Evolutionary conservation across 2,329 filamentous ascomycete genomes (phyloP).

Genomic region (Chrysoporthe cubensis): DNA sequence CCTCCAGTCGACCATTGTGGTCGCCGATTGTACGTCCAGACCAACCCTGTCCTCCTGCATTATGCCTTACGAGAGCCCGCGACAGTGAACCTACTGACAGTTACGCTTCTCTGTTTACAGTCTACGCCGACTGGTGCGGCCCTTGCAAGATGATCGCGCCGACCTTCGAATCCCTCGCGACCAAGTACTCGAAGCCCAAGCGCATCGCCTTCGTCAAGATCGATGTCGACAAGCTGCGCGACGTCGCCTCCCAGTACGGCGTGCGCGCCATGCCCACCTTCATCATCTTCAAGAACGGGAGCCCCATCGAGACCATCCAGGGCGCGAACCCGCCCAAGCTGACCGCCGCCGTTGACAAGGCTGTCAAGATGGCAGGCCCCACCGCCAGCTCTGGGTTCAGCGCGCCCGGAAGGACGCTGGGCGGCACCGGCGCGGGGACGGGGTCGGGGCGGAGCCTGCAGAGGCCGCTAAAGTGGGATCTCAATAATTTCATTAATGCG

Average conservation of each 20-base stretch:
- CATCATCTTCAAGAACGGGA: slow-evolving; percentile 80
- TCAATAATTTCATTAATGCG: slow-evolving; percentile 52
- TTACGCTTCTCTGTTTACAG: slow-evolving; percentile 48
- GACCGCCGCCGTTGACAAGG: slow-evolving; percentile 75
- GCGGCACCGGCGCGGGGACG: slow-evolving; percentile 41
- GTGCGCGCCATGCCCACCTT: slow-evolving; percentile 94
- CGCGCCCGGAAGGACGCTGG: slow-evolving; percentile 61
- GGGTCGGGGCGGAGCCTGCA: slow-evolving; percentile 33
- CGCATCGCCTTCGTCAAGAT: slow-evolving; percentile 90
- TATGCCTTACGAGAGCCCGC: slow-evolving; percentile 27
- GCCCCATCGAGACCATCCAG: slow-evolving; percentile 73
- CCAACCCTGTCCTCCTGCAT: slow-evolving; percentile 2
- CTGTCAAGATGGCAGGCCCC: slow-evolving; percentile 56
- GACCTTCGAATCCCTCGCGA: slow-evolving; percentile 81
- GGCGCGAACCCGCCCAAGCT: slow-evolving; percentile 82
- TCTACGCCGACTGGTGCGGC: slow-evolving; percentile 94
- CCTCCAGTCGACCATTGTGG: slow-evolving; percentile 72
- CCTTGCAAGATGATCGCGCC: slow-evolving; percentile 93
- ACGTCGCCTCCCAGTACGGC: slow-evolving; percentile 75
- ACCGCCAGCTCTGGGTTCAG: slow-evolving; percentile 53
- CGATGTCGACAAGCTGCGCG: slow-evolving; percentile 82
- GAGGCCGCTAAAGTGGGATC: slow-evolving; percentile 37
- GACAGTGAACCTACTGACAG: slow-evolving; percentile 30
- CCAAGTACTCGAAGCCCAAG: slow-evolving; percentile 77
- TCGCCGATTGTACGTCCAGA: slow-evolving; percentile 79